Base-by-base conservation (phyloP, 352 stramenopile species). In the Pythium insidiosum region DNA sequence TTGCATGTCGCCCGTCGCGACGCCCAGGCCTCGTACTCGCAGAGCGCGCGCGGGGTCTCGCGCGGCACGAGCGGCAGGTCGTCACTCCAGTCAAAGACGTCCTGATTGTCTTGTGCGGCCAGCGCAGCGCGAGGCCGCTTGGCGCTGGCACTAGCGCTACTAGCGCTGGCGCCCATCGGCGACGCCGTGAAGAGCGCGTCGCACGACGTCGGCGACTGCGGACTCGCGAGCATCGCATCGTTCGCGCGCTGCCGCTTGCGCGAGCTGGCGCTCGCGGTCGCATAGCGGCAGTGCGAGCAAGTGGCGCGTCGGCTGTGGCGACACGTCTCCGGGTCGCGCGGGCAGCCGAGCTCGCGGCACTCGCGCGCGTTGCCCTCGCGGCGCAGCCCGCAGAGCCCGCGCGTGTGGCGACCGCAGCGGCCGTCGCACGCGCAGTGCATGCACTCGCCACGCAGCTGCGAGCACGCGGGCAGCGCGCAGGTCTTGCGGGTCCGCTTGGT, bases 401-500 rank as follows among this genome's bases (percentile, higher is more conserved):
- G 31, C 30, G 52, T 56, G 53, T 88, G 75, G 19, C 63, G 63
- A 18, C 75, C 75, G 45, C 75, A 88, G 18, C 66, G 66, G 25
- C 76, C 76, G 51, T 88, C 76, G 42, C 76, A 88, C n/a, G 76
- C 80, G 62, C 76, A 88, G 56, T 88, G 75, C 75, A 88, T 88
- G 58, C 75, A 88, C 41, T 77, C 71, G 37, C 73, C 72, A 0
- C 63, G 70, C 22, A 56, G 54, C 34, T 63, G 67, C 23, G 56
- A 59, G 57, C 75, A 88, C 26, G 65, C 71, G n/a, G 75, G 60
- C 19, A 88, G 44, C 38, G 70, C 84, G 56, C 75, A 88, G 12
- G 66, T 69, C 48, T 88, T 85, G 50, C 75, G 72, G 36, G 84
- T 58, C 53, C n/a, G n/a, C n/a, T n/a, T n/a, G n/a, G n/a, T n/a